Conservation (phyloP, 192 early-diverging fungal species). For the Chytriomyces sp. region DNA sequence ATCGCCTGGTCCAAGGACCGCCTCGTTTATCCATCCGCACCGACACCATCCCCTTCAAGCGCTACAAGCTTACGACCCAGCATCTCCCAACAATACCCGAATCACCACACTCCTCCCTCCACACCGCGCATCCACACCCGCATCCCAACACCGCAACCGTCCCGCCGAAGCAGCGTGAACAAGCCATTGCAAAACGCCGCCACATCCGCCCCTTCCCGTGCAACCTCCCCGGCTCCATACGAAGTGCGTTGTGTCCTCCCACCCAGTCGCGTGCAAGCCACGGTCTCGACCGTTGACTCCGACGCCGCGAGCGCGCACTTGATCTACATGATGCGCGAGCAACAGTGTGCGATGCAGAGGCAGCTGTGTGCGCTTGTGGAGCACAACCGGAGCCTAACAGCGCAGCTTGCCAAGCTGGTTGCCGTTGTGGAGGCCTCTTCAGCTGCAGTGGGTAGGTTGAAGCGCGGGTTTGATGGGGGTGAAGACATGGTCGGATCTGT, state of each 20-base stretch:
- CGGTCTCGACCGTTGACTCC: not conserved
- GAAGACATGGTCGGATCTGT: too few relatives aligned
- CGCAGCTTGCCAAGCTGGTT: not conserved
- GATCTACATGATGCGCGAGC: not conserved
- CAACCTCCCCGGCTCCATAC: not conserved
- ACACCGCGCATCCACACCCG: too few relatives aligned
- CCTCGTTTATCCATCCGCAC: too few relatives aligned
- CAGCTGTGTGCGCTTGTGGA: not conserved
- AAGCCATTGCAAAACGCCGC: too few relatives aligned
- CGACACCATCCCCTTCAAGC: not conserved
- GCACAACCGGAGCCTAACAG: not conserved
- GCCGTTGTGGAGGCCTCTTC: too few relatives aligned
- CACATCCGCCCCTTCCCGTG: not conserved
- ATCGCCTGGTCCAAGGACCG: too few relatives aligned
- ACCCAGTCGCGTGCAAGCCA: not conserved
- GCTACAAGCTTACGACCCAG: not conserved
- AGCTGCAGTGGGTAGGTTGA: too few relatives aligned
- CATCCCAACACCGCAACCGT: not conserved
- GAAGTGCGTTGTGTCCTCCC: not conserved
- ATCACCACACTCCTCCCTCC: too few relatives aligned
- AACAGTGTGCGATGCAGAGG: not conserved
- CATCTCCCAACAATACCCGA: not conserved
- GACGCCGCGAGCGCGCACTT: not conserved
- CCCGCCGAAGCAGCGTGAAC: not conserved
- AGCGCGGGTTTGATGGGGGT: too few relatives aligned